phyloP scores from a whole-genome alignment of 805 yeast genomes.

The Lachancea kluyveri region DNA sequence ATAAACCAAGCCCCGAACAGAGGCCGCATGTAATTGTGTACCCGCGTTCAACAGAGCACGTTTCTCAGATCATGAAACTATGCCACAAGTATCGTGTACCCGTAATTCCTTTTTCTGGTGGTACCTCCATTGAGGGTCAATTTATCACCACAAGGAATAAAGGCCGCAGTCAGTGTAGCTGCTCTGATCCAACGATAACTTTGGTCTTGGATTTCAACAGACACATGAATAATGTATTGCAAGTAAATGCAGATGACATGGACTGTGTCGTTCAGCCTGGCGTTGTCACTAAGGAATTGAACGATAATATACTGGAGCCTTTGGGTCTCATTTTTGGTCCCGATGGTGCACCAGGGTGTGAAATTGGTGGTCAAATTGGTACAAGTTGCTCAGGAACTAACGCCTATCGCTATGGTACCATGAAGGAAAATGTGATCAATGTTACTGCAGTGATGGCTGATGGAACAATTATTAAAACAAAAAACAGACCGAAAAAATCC shows the following conservation, averaged over 20 bases:
- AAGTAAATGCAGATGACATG: slow-evolving; percentile 58
- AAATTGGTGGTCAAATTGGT: slow-evolving; percentile 78
- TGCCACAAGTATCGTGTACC: slow-evolving; percentile 49
- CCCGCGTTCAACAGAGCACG: slow-evolving; percentile 51
- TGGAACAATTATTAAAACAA: slow-evolving; percentile 73
- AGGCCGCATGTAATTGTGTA: slow-evolving; percentile 44
- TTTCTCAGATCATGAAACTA: slow-evolving; percentile 45
- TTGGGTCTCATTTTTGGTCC: slow-evolving; percentile 62
- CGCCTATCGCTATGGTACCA: slow-evolving; percentile 77
- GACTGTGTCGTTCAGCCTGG: slow-evolving; percentile 78
- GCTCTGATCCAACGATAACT: slow-evolving; percentile 21
- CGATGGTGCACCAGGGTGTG: slow-evolving; percentile 88
- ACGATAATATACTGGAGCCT: slow-evolving; percentile 36
- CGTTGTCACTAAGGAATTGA: slow-evolving; percentile 70
- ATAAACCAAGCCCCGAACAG: slow-evolving; percentile 43
- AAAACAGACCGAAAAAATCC: slow-evolving; percentile 70
- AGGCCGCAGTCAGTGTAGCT: neutral
- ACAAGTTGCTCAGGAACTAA: slow-evolving; percentile 80
- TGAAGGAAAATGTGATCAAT: slow-evolving; percentile 73
- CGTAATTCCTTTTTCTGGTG: slow-evolving; percentile 58
- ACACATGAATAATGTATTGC: slow-evolving; percentile 50
- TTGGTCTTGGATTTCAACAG: slow-evolving; percentile 44
- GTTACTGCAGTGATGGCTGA: slow-evolving; percentile 79
- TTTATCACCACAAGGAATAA: slow-evolving; percentile 48
- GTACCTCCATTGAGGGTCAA: slow-evolving; percentile 64